Evolutionary conservation across 306 rosid species (phyloP), one percentile per base, ranked within the genome.

Genomic region (Carpinus fangiana): DNA sequence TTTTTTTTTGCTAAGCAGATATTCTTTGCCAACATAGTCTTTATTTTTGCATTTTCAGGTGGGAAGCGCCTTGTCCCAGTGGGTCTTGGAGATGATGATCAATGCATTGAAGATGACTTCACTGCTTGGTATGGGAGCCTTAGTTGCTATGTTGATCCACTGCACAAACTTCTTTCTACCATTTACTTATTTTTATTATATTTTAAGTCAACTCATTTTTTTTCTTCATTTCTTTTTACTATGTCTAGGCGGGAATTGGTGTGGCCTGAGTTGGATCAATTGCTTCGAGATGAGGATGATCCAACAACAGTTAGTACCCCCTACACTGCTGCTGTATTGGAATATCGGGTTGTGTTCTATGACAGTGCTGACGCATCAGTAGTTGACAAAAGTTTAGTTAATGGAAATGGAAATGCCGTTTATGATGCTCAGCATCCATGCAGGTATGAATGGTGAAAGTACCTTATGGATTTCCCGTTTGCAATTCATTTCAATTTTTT

Each of bases 1-100:
- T 48, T 28, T 3, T n/a, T 50, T 66, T 4, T 0, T 1, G 7
- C 17, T 50, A 4, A 28, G 12, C 8, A 28, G 23, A n/a, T 4
- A 66, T 41, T 23, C 36, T 53, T 0, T 51, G 73, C 14, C 38
- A 71, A 73, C 67, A 12, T 46, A 28, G 51, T 82, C 59, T 31
- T 21, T 72, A 46, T 65, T 64, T 65, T 23, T 72, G 68, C 78
- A 48, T 77, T 83, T 84, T 57, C 88, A 96, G 99, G 98, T 54
- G 99, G 88, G 0, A 90, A 96, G 87, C 96, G 90, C 70, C 90
- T 96, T 70, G 88, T 93, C 31, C 78, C 83, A 59, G 84, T 89
- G 82, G 99, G 99, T 76, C 94, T 91, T 7, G 99, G 99, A 86
- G 99, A 96, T 80, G 99, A 95, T 76, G 99, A 95, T 76, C 95